phyloP scores from a whole-genome alignment of 1,284 basidiomycete species.

The Malassezia vespertilionis region DNA sequence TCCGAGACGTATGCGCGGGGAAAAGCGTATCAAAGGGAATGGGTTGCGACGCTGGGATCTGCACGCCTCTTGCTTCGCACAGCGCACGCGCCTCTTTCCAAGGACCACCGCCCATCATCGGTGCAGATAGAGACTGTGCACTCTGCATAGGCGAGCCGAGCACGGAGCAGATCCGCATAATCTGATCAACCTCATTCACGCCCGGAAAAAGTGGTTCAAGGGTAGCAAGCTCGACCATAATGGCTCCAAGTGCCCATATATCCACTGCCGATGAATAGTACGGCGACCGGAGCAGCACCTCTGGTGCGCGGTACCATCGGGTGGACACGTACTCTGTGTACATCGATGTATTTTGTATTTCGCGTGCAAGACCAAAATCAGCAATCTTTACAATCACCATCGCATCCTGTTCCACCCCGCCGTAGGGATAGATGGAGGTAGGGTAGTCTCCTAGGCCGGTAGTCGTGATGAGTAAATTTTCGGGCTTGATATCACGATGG shows the following conservation, averaged over 20 bases:
- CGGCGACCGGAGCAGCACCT: constrained; percentile 78
- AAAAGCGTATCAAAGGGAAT: constrained; percentile 11
- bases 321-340: constrained; percentile 99
- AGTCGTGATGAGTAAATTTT: constrained; percentile 99
- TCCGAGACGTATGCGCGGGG: constrained; percentile 44
- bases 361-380: constrained; percentile 91
- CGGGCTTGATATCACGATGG: constrained; percentile 99
- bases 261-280: constrained; percentile 95
- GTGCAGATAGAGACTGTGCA: no score
- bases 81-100: no score
- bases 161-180: constrained; percentile 75
- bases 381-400: constrained; percentile 95
- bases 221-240: constrained; percentile 90
- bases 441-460: constrained; percentile 89
- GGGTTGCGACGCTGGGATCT: no score
- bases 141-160: constrained; percentile 80
- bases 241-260: constrained; percentile 98
- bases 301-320: constrained; percentile 96
- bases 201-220: constrained; percentile 95
- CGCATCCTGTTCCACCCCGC: constrained; percentile 60
- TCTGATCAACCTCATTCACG: constrained; percentile 85
- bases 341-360: constrained; percentile 75
- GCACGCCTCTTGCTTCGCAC: no score
- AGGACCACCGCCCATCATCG: no score
- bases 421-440: constrained; percentile 28